Conservation (phyloP, 345 rosid genomes). For the Pistacia vera region DNA sequence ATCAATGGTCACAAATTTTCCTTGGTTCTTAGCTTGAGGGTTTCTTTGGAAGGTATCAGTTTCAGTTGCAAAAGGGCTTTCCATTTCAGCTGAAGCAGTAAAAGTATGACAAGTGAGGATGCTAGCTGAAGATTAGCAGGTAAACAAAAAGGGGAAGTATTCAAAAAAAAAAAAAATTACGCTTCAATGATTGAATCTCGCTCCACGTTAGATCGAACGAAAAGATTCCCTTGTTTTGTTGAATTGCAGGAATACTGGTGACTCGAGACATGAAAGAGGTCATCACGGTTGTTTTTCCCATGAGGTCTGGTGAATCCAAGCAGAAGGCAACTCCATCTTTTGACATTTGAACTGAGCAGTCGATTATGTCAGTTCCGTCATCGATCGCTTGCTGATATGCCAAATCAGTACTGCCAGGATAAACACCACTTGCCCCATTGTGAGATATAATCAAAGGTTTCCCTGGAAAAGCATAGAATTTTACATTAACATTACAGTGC, state of each 20-base stretch:
- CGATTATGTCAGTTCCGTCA: conserved; percentile 82
- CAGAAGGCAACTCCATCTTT: conserved; percentile 88
- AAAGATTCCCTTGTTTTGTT: conserved; percentile 61
- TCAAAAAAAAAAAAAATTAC: conserved; percentile 36
- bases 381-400: conserved; percentile 78
- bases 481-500: neutral
- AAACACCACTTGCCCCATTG: conserved; percentile 86
- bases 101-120: neutral
- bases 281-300: conserved; percentile 58
- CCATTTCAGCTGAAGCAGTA: conserved; percentile 68
- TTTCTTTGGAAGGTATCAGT: conserved; percentile 42
- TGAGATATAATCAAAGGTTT: conserved; percentile 59
- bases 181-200: conserved; percentile 77
- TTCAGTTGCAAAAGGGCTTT: conserved; percentile 47
- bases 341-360: conserved; percentile 84
- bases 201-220: conserved; percentile 90
- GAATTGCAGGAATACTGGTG: conserved; percentile 64
- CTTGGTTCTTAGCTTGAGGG: conserved; percentile 65
- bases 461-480: conserved; percentile 29
- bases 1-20: conserved; percentile 58
- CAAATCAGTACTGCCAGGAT: conserved; percentile 81
- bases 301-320: conserved; percentile 60
- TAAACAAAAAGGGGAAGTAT: neutral
- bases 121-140: neutral
- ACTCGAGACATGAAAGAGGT: conserved; percentile 55